Evolutionary conservation across 2,329 filamentous ascomycete genomes (phyloP).

Genomic region (Calonectria leucothoes): DNA sequence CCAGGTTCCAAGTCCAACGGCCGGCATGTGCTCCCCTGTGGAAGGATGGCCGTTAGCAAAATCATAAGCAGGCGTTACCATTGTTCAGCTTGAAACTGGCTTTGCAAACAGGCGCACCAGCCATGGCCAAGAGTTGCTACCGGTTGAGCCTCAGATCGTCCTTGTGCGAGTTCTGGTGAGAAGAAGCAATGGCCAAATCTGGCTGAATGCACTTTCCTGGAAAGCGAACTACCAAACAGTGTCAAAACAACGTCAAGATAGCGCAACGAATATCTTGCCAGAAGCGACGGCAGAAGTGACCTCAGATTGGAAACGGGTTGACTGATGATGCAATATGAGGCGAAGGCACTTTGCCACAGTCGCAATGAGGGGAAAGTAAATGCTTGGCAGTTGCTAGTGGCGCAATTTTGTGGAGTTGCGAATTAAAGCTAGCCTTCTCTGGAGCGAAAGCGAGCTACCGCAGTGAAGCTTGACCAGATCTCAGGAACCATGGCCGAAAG

Average conservation of each 20-base stretch:
- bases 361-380: not conserved
- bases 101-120: not conserved
- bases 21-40: slow-evolving; percentile 1
- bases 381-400: not conserved
- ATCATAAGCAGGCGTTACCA: not conserved
- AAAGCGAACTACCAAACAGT: no score
- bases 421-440: not conserved
- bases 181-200: not conserved
- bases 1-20: slow-evolving; percentile 17
- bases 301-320: not conserved
- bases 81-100: slow-evolving; percentile 11
- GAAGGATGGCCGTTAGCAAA: not conserved
- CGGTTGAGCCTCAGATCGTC: not conserved
- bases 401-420: not conserved
- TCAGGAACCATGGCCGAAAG: not conserved
- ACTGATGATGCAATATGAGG: not conserved
- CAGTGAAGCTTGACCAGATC: not conserved
- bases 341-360: not conserved
- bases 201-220: no score
- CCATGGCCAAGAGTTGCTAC: not conserved
- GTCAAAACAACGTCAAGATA: not conserved
- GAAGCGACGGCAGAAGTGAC: not conserved
- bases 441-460: not conserved
- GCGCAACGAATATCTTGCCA: not conserved
- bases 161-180: no score